phyloP scores from a whole-genome alignment of 176 grass and related monocot genomes.

The Typha latifolia region DNA sequence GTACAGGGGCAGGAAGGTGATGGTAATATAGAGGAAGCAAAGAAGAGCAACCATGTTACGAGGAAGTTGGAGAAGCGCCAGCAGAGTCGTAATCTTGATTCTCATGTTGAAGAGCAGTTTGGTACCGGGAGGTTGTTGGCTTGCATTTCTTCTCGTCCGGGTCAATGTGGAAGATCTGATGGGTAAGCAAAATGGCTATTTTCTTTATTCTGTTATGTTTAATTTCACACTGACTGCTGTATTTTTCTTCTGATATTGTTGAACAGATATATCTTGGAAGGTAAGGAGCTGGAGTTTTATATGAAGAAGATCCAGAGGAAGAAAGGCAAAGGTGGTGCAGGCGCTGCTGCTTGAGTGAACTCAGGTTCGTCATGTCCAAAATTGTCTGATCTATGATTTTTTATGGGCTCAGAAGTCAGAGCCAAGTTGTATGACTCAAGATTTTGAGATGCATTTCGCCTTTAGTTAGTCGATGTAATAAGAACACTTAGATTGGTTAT shows the following conservation, averaged over 20 bases:
- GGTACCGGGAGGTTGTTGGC: slow-evolving; percentile 15
- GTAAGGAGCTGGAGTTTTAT: slow-evolving; percentile 29
- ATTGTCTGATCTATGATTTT: background rate
- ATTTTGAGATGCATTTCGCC: too few relatives aligned
- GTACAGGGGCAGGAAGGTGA: slow-evolving; percentile 9
- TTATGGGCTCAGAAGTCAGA: too few relatives aligned
- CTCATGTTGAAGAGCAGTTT: slow-evolving; percentile 26
- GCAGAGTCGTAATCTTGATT: slow-evolving; percentile 16
- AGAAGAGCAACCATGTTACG: slow-evolving; percentile 27
- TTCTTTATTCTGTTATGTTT: background rate
- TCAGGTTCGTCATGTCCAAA: background rate
- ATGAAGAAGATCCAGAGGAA: slow-evolving; percentile 17
- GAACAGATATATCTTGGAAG: slow-evolving; percentile 26
- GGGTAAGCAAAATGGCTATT: slow-evolving; percentile 11
- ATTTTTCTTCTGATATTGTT: background rate
- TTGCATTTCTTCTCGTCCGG: slow-evolving; percentile 9
- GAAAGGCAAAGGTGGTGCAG: slow-evolving; percentile 18
- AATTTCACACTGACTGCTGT: background rate
- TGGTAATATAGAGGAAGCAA: slow-evolving; percentile 2
- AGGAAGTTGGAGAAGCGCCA: slow-evolving; percentile 32
- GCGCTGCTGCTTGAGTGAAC: background rate
- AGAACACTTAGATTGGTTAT: too few relatives aligned
- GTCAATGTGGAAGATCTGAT: slow-evolving; percentile 18
- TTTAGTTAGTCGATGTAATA: too few relatives aligned
- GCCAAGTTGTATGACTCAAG: too few relatives aligned